Conservation (phyloP, 2,329 filamentous ascomycete genomes). For the Hortaea sp. region DNA sequence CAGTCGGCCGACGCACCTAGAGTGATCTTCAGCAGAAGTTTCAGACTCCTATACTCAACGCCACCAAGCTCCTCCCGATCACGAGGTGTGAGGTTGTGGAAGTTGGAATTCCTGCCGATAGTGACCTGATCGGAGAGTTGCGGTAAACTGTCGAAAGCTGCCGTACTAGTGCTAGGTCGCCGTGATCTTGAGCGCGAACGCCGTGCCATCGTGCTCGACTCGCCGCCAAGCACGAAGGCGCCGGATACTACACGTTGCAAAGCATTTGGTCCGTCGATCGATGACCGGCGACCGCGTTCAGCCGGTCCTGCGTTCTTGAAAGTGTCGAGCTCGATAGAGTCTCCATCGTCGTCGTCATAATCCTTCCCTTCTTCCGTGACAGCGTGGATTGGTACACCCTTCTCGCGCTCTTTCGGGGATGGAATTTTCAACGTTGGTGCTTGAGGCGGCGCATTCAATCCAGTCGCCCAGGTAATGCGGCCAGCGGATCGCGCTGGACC, state of each 20-base stretch:
- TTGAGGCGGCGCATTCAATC: too few species aligned
- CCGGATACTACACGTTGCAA: not conserved
- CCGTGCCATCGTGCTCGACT: slow-evolving; percentile 22
- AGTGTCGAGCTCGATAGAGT: too few species aligned
- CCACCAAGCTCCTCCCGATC: slow-evolving; percentile 89
- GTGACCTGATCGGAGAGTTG: slow-evolving; percentile 94
- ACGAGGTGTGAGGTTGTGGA: slow-evolving; percentile 76
- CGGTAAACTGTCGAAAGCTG: slow-evolving; percentile 53
- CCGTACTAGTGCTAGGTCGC: slow-evolving; percentile 27
- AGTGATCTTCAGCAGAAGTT: slow-evolving; percentile 56
- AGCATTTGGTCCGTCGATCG: slow-evolving; percentile 31
- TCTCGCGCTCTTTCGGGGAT: too few species aligned
- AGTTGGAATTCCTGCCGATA: slow-evolving; percentile 84
- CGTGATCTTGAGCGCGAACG: slow-evolving; percentile 50
- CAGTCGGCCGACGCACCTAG: slow-evolving; percentile 43
- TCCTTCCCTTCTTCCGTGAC: too few species aligned
- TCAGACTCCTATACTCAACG: slow-evolving; percentile 89
- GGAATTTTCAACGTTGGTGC: too few species aligned
- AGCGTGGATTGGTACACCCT: too few species aligned
- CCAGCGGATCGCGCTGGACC: too few species aligned
- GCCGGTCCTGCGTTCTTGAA: slow-evolving; percentile 50
- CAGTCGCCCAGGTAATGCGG: too few species aligned
- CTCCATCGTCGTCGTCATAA: too few species aligned
- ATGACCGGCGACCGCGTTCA: slow-evolving; percentile 58
- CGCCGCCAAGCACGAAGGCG: not conserved